These are phyloP conservation scores for Candida anutae DNA, from an alignment of 1,139 yeast species.

Conservation along the genomic window DNA sequence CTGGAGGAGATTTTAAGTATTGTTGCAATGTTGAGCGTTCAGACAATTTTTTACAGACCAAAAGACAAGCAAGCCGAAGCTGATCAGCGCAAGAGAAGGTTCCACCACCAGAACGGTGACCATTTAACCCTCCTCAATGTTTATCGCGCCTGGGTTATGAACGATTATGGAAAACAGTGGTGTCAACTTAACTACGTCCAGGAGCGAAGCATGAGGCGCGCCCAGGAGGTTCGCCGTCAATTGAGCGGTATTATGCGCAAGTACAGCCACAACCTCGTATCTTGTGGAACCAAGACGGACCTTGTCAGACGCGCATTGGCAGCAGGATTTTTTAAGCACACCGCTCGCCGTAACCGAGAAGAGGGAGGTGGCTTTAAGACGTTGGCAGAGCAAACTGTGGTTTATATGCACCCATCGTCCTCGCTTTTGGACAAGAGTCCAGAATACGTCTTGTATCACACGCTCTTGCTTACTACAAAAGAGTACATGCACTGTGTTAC, in stretches of 20 bases:
- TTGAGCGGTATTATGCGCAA: conserved; percentile 54
- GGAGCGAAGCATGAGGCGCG: conserved; percentile 69
- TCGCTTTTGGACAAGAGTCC: conserved; percentile 66
- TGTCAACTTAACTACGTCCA: conserved; percentile 78
- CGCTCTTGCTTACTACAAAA: conserved; percentile 69
- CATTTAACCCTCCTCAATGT: conserved; percentile 81
- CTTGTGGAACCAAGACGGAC: conserved; percentile 61
- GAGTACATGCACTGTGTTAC: conserved; percentile 93
- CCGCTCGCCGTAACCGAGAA: conserved; percentile 66
- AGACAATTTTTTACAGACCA: conserved; percentile 78
- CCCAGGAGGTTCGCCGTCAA: conserved; percentile 73
- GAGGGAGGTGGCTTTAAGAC: conserved; percentile 66
- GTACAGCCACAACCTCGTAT: conserved; percentile 40
- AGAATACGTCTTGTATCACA: conserved; percentile 78
- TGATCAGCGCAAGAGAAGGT: conserved; percentile 67
- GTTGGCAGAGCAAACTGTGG: conserved; percentile 67
- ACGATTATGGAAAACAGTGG: conserved; percentile 61
- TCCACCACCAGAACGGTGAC: conserved; percentile 77
- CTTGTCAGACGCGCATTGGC: conserved; percentile 66
- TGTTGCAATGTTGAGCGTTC: conserved; percentile 89
- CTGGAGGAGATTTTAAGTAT: conserved; percentile 78
- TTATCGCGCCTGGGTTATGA: conserved; percentile 67
- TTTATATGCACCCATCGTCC: conserved; percentile 84
- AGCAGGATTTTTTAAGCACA: conserved; percentile 80
- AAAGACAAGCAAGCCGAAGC: conserved; percentile 68